These are phyloP conservation scores for Chlamydomonas asymmetrica DNA, from an alignment of 139 green algal species.

Conservation along the genomic window DNA sequence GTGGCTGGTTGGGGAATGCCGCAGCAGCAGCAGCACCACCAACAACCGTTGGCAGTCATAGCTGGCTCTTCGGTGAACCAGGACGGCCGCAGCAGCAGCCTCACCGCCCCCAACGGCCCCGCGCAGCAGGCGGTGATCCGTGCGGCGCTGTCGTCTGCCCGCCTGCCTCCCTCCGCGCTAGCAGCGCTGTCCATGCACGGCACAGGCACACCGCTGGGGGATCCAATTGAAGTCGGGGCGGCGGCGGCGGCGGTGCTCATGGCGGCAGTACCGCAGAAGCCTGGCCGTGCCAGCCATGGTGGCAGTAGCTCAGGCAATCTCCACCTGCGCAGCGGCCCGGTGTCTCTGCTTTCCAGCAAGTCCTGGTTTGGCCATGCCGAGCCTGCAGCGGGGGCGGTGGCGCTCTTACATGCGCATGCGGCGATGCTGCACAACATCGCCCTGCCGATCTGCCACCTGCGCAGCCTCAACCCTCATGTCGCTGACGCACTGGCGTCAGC, in stretches of 20 bases:
- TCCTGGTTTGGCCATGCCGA: conserved; percentile 74
- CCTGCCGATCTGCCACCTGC: conserved; percentile 57
- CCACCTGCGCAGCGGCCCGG: neutral
- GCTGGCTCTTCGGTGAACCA: conserved; percentile 81
- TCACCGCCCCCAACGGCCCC: conserved; percentile 88
- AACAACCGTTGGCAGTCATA: conserved; percentile 44
- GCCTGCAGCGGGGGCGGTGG: conserved; percentile 65
- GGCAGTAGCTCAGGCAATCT: neutral
- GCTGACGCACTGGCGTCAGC: conserved; percentile 5
- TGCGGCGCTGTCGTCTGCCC: conserved; percentile 42
- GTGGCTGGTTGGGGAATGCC: conserved; percentile 20
- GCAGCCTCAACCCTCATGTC: conserved; percentile 65
- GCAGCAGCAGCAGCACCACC: too few relatives aligned
- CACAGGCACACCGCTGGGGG: conserved; percentile 79
- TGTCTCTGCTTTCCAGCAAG: conserved; percentile 72
- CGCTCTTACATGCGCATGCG: conserved; percentile 45
- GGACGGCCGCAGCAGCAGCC: conserved; percentile 81
- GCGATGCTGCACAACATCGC: conserved; percentile 7
- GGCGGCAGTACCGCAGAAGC: neutral
- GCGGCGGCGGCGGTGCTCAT: conserved; percentile 5
- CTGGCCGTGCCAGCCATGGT: neutral
- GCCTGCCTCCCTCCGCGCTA: conserved; percentile 29
- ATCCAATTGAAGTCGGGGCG: conserved; percentile 83
- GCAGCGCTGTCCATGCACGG: conserved; percentile 69
- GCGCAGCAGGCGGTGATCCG: conserved; percentile 82